Percentiles rank a stretch among this genome's conserved stretches.
phyloP scores from a whole-genome alignment of 179 eudicot species.

The Vitellaria paradoxa region DNA sequence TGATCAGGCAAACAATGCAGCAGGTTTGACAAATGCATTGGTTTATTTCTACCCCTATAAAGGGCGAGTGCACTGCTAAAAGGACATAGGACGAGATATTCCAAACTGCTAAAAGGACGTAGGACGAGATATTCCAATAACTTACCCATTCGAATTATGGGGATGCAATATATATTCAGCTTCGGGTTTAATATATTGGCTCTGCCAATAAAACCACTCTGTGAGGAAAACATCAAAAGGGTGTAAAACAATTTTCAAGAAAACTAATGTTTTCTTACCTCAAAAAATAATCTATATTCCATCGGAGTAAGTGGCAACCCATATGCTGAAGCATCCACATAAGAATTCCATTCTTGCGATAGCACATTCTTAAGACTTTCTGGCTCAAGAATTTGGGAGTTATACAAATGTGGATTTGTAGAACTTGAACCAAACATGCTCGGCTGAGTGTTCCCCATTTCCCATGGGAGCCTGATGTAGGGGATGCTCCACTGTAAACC shows the following conservation, averaged over 20 bases:
- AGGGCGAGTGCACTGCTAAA: too few relatives aligned
- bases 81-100: neutral
- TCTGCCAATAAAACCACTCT: conserved; percentile 40
- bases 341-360: conserved; percentile 21
- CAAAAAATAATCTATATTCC: conserved; percentile 71
- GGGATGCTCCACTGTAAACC: conserved; percentile 90
- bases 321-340: conserved; percentile 43
- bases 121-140: neutral
- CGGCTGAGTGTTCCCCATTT: conserved; percentile 30
- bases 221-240: conserved; percentile 12
- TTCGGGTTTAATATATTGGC: conserved; percentile 54
- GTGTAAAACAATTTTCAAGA: neutral
- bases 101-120: neutral
- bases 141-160: conserved; percentile 62
- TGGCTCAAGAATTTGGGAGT: conserved; percentile 24
- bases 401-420: conserved; percentile 31
- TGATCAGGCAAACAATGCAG: neutral
- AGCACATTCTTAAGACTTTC: conserved; percentile 23
- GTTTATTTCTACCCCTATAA: neutral
- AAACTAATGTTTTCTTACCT: conserved; percentile 37
- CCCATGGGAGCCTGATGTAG: conserved; percentile 83
- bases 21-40: neutral
- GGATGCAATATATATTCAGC: conserved; percentile 55
- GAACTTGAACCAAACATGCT: conserved; percentile 39
- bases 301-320: conserved; percentile 72